Conservation (phyloP, 2,329 filamentous ascomycete species). For the Simplicillium aogashimaense region DNA sequence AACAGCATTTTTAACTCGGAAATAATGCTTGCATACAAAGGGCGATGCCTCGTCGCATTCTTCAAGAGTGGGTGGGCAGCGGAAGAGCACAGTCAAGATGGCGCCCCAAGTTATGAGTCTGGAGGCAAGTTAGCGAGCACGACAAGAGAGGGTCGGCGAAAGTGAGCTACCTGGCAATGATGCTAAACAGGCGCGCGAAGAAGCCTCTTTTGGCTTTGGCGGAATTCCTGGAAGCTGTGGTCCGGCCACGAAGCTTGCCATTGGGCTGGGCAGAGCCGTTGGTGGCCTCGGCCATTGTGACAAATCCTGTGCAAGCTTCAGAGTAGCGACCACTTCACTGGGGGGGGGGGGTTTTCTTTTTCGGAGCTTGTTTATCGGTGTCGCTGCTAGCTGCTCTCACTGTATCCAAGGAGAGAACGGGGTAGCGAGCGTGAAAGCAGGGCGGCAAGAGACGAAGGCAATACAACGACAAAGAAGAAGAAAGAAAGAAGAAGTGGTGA, state of each 20-base stretch:
- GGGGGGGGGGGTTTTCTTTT: too few relatives aligned
- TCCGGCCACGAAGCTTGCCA: constrained; percentile 21
- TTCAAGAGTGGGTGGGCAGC: constrained; percentile 64
- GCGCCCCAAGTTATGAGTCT: constrained; percentile 81
- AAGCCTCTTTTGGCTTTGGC: constrained; percentile 16
- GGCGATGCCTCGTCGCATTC: constrained; percentile 62
- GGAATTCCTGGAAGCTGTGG: constrained; percentile 8
- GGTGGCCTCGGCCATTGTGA: constrained; percentile 25
- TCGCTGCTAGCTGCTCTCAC: too few relatives aligned
- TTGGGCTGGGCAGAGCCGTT: constrained; percentile 29
- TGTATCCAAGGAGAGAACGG: too few relatives aligned
- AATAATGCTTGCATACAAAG: constrained; percentile 75
- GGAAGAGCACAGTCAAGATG: constrained; percentile 70
- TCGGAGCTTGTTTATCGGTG: too few relatives aligned
- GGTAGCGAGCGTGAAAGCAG: too few relatives aligned
- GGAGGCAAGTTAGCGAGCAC: constrained; percentile 3
- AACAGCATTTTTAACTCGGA: constrained; percentile 51
- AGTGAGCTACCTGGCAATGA: constrained; percentile 41
- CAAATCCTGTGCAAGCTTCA: background rate
- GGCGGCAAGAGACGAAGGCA: too few relatives aligned
- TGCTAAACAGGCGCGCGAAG: constrained; percentile 31
- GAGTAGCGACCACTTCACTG: too few relatives aligned
- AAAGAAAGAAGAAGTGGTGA: too few relatives aligned
- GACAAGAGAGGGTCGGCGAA: background rate
- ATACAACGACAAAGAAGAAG: too few relatives aligned